These are phyloP conservation scores for Teunomyces cretensis DNA, from an alignment of 805 yeast species.

Conservation along the genomic window DNA sequence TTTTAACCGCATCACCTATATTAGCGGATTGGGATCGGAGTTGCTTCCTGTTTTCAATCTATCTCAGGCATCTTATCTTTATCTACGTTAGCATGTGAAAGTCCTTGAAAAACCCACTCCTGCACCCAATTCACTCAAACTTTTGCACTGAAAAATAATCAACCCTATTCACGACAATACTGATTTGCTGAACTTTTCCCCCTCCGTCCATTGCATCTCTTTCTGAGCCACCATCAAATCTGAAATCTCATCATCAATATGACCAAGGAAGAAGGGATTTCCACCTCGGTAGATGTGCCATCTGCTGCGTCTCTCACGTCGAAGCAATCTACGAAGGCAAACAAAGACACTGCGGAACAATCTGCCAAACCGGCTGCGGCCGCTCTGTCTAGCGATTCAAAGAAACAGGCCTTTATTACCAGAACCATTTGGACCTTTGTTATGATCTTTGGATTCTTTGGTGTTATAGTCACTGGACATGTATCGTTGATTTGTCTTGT, in stretches of 20 bases:
- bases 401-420: conserved; percentile 79
- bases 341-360: neutral
- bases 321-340: neutral
- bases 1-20: too few species aligned
- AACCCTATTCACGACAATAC: neutral
- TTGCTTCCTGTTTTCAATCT: too few species aligned
- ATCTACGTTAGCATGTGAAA: neutral
- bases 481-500: conserved; percentile 74
- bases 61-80: neutral
- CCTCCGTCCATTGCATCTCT: neutral
- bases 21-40: too few species aligned
- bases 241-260: neutral
- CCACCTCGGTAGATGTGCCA: neutral
- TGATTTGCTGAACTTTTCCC: neutral
- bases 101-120: neutral
- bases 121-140: neutral
- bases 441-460: conserved; percentile 76
- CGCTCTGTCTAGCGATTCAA: conserved; percentile 53
- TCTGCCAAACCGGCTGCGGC: neutral
- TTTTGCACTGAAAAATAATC: conserved; percentile 4
- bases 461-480: conserved; percentile 79
- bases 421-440: conserved; percentile 93
- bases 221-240: neutral
- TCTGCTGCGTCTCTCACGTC: neutral
- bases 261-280: conserved; percentile 4